phyloP scores from a whole-genome alignment of 2,329 filamentous ascomycete genomes.

The Paecilomyces sp. region DNA sequence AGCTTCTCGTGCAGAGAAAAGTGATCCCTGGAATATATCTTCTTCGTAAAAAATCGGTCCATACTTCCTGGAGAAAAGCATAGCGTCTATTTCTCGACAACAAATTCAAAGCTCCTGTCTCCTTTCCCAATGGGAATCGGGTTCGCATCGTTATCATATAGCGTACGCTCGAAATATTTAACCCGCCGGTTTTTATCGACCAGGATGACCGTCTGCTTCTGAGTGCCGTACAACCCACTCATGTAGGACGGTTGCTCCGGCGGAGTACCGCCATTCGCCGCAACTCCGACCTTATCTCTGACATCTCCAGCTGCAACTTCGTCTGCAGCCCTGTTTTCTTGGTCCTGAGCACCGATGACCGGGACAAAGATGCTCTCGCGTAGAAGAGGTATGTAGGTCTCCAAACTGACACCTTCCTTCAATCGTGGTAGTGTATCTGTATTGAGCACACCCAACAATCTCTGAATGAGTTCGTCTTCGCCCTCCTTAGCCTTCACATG shows the following conservation, averaged over 20 bases:
- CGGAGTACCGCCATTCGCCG: conserved; percentile 5
- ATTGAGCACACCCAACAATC: conserved; percentile 47
- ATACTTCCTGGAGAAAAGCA: background rate
- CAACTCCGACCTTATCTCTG: conserved; percentile 15
- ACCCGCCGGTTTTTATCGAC: conserved; percentile 49
- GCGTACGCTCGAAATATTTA: conserved; percentile 56
- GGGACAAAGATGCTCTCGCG: conserved; percentile 57
- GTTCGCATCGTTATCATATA: conserved; percentile 49
- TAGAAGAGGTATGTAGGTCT: conserved; percentile 50
- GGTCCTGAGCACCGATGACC: conserved; percentile 42
- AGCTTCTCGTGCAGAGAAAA: too few relatives aligned
- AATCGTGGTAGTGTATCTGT: conserved; percentile 49
- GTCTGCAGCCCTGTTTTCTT: conserved; percentile 26
- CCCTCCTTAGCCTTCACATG: conserved; percentile 36
- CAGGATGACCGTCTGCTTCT: conserved; percentile 57
- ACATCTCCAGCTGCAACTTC: conserved; percentile 25
- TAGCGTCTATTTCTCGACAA: conserved; percentile 11
- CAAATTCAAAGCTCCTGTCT: conserved; percentile 37
- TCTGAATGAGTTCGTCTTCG: conserved; percentile 44
- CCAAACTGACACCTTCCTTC: conserved; percentile 42
- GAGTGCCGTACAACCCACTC: conserved; percentile 54
- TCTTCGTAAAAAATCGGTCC: too few relatives aligned
- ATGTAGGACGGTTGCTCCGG: conserved; percentile 24
- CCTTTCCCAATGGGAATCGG: conserved; percentile 39
- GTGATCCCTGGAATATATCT: too few relatives aligned